Evolutionary conservation across 768 basidiomycete genomes (phyloP), one percentile per base, ranked within the genome.

Genomic region (Amanita phalloides): DNA sequence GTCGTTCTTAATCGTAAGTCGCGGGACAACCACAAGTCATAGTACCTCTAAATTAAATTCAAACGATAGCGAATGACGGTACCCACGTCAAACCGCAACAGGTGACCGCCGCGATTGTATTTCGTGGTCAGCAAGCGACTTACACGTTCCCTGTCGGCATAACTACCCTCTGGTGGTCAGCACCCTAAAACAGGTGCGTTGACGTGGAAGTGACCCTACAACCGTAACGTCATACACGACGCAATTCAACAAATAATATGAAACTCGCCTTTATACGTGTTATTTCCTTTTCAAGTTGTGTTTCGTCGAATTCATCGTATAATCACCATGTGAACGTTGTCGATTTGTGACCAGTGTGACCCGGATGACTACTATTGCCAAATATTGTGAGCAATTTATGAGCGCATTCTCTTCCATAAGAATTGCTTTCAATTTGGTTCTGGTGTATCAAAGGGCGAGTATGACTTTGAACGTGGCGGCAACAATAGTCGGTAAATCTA

Each of bases 101-200:
- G 0, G 76, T 84, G 0, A 61, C 58, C 23, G 66, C 81, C 1
- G 83, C 82, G 6, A 85, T 86, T 53, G 74, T 76, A 54, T 85
- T 84, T 65, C 72, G 75, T 47, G 83, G 76, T 2, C 70, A 68
- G 65, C 81, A 82, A 71, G 86, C 84, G 3, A 76, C 69, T 1
- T 84, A 85, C 62, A 86, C 82, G 3, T 90, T 90, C 70, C 86
- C 86, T 1, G 84, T 87, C 11, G 86, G 86, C 25, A 79, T 88
- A 2, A 76, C 75, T 0, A 78, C 76, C 6, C 59, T 78, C 7
- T 77, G 74, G 75, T 77, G 74, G 75, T 75, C 67, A 53, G 74
- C 53, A 25, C 46, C 45, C 37, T 45, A 9, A 42, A 17, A 26
- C 7, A n/a, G 25, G 11, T 26, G 26, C 3, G 10, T 32, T 32